phyloP scores from a whole-genome alignment of 352 stramenopile species.

The Globisporangium barbulae region DNA sequence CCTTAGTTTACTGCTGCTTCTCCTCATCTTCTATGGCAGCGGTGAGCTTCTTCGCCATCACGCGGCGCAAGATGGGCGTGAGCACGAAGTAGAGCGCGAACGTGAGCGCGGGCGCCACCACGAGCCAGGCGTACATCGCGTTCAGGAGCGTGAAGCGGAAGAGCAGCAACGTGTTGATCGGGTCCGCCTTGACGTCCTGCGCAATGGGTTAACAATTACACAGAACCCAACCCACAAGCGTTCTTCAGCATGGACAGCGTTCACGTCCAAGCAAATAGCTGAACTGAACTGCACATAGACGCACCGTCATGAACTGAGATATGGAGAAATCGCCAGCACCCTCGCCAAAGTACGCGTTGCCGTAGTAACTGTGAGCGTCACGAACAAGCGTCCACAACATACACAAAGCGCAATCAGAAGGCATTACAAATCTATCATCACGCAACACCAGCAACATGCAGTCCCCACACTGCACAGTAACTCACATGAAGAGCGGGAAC shows the following conservation, averaged over 20 bases:
- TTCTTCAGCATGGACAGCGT: too few species aligned
- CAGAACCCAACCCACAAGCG: too few species aligned
- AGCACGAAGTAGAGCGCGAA: conserved; percentile 61
- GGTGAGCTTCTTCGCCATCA: conserved; percentile 68
- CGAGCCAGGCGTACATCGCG: conserved; percentile 80
- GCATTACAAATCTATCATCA: neutral
- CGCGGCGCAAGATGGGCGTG: conserved; percentile 52
- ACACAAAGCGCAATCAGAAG: neutral
- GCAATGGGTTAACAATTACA: neutral
- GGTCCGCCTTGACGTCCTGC: conserved; percentile 67
- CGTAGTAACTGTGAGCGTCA: conserved; percentile 43
- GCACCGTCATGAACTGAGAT: conserved; percentile 53
- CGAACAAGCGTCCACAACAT: neutral
- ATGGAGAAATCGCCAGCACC: conserved; percentile 64
- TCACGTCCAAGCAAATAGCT: too few species aligned
- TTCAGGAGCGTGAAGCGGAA: conserved; percentile 81
- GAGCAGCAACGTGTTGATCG: conserved; percentile 64
- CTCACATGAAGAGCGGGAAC: conserved; percentile 77
- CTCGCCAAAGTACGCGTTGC: conserved; percentile 43
- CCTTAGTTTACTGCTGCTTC: conserved; percentile 21
- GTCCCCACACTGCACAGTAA: neutral
- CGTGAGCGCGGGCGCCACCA: conserved; percentile 59
- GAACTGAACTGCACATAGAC: too few species aligned
- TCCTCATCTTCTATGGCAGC: conserved; percentile 14
- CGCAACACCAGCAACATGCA: neutral